phyloP scores from a whole-genome alignment of 352 stramenopile genomes.

The Thalassiosira livingstoniorum region DNA sequence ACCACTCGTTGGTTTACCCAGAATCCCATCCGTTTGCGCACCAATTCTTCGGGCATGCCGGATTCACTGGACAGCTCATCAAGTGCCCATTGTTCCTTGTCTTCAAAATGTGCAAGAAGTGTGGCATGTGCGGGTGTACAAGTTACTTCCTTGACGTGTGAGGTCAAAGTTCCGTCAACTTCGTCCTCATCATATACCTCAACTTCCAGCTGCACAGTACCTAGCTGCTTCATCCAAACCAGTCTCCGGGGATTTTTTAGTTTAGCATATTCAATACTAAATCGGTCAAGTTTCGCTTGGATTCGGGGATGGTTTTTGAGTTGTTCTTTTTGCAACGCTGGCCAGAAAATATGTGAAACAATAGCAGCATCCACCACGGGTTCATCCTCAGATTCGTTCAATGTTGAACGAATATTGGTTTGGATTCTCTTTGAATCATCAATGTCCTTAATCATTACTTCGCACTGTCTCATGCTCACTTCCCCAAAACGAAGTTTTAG shows the following conservation, averaged over 20 bases:
- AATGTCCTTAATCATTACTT: constrained; percentile 98
- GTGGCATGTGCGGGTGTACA: constrained; percentile 94
- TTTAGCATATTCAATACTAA: constrained; percentile 91
- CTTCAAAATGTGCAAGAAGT: constrained; percentile 95
- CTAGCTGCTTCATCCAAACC: constrained; percentile 93
- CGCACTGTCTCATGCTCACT: constrained; percentile 92
- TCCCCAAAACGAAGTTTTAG: constrained; percentile 97
- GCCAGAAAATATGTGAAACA: constrained; percentile 98
- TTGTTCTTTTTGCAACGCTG: constrained; percentile 92
- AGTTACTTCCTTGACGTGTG: constrained; percentile 87
- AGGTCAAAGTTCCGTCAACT: constrained; percentile 87
- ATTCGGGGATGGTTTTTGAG: constrained; percentile 91
- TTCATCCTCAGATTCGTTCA: constrained; percentile 64
- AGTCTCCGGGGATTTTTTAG: constrained; percentile 94
- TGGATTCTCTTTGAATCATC: constrained; percentile 96
- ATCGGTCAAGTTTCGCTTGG: constrained; percentile 87
- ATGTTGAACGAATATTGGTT: constrained; percentile 87
- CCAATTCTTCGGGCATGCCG: constrained; percentile 70
- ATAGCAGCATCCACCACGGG: constrained; percentile 91
- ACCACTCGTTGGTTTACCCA: constrained; percentile 86
- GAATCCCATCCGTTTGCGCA: constrained; percentile 84
- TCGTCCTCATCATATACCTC: constrained; percentile 88
- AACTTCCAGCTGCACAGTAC: constrained; percentile 91
- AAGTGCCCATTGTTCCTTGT: constrained; percentile 82
- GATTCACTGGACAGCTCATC: constrained; percentile 77